Percentiles rank a stretch among this genome's conserved stretches.
Conservation (phyloP, 306 rosid species). For the Dalbergia cultrata region DNA sequence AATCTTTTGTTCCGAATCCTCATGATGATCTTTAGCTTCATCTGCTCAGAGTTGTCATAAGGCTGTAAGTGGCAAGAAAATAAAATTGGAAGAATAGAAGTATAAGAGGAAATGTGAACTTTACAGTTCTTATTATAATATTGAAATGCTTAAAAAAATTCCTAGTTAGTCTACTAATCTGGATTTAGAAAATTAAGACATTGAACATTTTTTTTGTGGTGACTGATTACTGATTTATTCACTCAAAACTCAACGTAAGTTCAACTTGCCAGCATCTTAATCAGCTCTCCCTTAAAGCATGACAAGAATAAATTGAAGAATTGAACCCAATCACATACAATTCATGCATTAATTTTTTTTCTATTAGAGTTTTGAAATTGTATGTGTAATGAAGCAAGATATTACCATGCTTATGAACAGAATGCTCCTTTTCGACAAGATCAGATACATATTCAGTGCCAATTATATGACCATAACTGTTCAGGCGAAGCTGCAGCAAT, state of each 20-base stretch:
- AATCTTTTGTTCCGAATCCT: constrained; percentile 56
- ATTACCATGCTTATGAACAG: constrained; percentile 74
- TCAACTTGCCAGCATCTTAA: constrained; percentile 1
- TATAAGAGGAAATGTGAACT: neutral
- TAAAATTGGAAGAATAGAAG: constrained; percentile 16
- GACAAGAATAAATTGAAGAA: constrained; percentile 18
- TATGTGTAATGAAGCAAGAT: constrained; percentile 35
- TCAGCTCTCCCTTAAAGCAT: neutral
- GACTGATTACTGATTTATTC: neutral
- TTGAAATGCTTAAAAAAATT: neutral
- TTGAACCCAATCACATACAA: constrained; percentile 23
- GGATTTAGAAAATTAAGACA: neutral
- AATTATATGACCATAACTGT: constrained; percentile 77
- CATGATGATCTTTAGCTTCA: constrained; percentile 66
- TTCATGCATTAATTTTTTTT: constrained; percentile 1
- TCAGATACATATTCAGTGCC: constrained; percentile 97
- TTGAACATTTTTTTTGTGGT: neutral
- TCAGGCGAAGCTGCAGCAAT: constrained; percentile 85
- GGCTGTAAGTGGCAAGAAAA: constrained; percentile 40
- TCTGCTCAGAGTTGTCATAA: constrained; percentile 51
- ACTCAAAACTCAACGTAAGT: neutral
- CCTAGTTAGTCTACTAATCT: neutral
- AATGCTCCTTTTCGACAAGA: constrained; percentile 92
- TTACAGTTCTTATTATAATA: neutral
- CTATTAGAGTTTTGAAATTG: constrained; percentile 1